Conservation (phyloP, 768 basidiomycete genomes). For the Lyophyllum atratum region DNA sequence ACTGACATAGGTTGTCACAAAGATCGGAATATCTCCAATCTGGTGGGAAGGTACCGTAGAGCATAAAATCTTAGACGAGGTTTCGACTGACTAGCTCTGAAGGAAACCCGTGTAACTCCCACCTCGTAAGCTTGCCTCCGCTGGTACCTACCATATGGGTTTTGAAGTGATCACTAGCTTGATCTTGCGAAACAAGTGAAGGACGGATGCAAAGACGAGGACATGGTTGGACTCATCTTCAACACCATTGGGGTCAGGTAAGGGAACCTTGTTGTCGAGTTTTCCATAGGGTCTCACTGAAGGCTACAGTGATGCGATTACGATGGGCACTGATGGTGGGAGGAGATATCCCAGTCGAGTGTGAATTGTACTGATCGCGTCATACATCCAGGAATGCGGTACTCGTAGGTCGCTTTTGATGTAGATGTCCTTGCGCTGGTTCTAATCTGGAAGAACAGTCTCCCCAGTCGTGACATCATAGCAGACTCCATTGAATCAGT, state of each 20-base stretch:
- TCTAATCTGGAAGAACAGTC: slow-evolving; percentile 37
- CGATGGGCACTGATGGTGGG: slow-evolving; percentile 86
- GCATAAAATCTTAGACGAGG: background rate
- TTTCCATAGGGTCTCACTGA: background rate
- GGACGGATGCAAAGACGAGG: slow-evolving; percentile 80
- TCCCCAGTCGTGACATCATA: slow-evolving; percentile 87
- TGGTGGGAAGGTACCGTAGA: slow-evolving; percentile 84
- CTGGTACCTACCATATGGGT: background rate
- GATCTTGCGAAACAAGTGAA: slow-evolving; percentile 81
- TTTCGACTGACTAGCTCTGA: background rate
- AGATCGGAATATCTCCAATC: slow-evolving; percentile 86
- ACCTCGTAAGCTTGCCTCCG: slow-evolving; percentile 52
- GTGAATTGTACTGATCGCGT: background rate
- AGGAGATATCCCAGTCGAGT: background rate
- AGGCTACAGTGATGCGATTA: slow-evolving; percentile 71
- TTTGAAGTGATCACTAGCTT: slow-evolving; percentile 43
- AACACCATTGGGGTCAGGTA: slow-evolving; percentile 87
- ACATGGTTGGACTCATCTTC: slow-evolving; percentile 79
- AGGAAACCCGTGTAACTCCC: slow-evolving; percentile 88
- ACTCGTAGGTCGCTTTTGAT: slow-evolving; percentile 61
- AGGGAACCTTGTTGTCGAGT: background rate
- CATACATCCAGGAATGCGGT: slow-evolving; percentile 69
- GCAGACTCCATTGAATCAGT: slow-evolving; percentile 89
- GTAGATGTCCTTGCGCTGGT: background rate
- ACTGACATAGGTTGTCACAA: slow-evolving; percentile 29